Percentiles rank a stretch among this genome's conserved stretches.
These are phyloP conservation scores for Populus hybrid DNA, from an alignment of 441 rosid genomes.

Conservation along the genomic window DNA sequence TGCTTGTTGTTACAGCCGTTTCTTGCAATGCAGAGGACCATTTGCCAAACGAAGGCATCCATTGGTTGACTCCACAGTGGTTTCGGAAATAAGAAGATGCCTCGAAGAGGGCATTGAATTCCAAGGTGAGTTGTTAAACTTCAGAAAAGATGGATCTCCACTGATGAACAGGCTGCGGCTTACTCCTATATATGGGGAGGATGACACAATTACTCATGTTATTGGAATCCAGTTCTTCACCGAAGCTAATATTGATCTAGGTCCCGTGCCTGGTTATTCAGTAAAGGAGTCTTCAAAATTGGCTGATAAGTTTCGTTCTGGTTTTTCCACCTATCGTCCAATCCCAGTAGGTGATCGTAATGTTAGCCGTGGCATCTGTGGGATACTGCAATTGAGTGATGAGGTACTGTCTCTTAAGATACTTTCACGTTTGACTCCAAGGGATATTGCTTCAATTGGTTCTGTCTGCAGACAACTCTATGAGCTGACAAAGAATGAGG, in stretches of 20 bases:
- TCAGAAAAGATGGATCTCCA: slow-evolving; percentile 92
- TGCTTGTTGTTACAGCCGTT: slow-evolving; percentile 54
- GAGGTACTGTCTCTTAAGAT: slow-evolving; percentile 79
- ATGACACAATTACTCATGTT: slow-evolving; percentile 71
- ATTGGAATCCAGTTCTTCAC: slow-evolving; percentile 86
- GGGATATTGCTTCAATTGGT: slow-evolving; percentile 86
- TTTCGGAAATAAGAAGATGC: slow-evolving; percentile 76
- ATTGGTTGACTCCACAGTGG: slow-evolving; percentile 67
- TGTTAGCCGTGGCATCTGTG: slow-evolving; percentile 70
- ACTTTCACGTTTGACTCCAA: slow-evolving; percentile 74
- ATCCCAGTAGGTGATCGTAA: slow-evolving; percentile 52
- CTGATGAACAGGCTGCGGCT: slow-evolving; percentile 77
- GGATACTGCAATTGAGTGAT: slow-evolving; percentile 69
- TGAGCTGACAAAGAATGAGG: slow-evolving; percentile 79
- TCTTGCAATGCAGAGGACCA: slow-evolving; percentile 94
- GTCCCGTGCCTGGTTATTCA: slow-evolving; percentile 60
- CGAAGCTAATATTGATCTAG: slow-evolving; percentile 77
- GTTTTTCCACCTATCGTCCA: slow-evolving; percentile 33
- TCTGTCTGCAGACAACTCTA: slow-evolving; percentile 63
- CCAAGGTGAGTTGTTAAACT: slow-evolving; percentile 86
- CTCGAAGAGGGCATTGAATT: slow-evolving; percentile 83
- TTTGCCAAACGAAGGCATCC: slow-evolving; percentile 95
- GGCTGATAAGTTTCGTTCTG: slow-evolving; percentile 37
- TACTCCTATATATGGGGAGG: slow-evolving; percentile 86
- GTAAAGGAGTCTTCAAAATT: slow-evolving; percentile 43